Base-by-base conservation (phyloP, 352 stramenopile species). In the Phytophthora vignae region DNA sequence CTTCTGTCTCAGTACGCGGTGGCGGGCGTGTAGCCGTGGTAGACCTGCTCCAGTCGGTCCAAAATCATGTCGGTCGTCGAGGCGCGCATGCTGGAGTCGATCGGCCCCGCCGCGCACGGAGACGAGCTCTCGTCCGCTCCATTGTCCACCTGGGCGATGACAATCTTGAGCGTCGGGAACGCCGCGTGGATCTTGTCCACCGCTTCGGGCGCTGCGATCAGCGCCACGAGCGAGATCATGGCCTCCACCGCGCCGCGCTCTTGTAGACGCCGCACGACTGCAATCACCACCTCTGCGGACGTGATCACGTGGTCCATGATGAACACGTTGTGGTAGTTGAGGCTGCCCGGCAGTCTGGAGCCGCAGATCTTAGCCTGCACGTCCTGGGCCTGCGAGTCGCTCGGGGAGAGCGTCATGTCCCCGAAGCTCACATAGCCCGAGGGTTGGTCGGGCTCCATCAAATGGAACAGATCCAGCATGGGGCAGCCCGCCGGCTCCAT, bases 271-370 rank as follows among this genome's bases (percentile, higher is more conserved):
- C 76, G 58, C n/a, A 90, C 71, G 4, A 76, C 74, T 4, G 70
- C 57, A 15, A 73, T 71, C 21, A 87, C 58, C n/a, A 74, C 55
- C 2, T 85, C 65, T 0, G 73, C 53, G 0, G 69, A 81, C 11
- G 75, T 71, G 5, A 81, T 68, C 3, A 83, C 77, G 9, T 82
- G 56, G 22, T 86, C 80, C 38, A 88, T 66, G 11, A 90, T 38
- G 19, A 90, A 84, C 3, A 90, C 80, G 38, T 87, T 88, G 64
- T 87, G 76, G 69, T 74, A 80, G 50, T 76, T 71, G 17, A 90
- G 71, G 42, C 54, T 74, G 38, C 52, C 42, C 5, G 73, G 53
- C 29, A 73, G 40, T 46, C 61, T 29, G 7, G 52, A 38, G 21
- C 66, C 64, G 64, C 65, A 84, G 27, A 53, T 57, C 46, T 54